A percentile compares a stretch with the other conserved stretches of the same genome.
Evolutionary conservation across 2,329 filamentous ascomycete species (phyloP).

Genomic region (Blastomyces percursus): DNA sequence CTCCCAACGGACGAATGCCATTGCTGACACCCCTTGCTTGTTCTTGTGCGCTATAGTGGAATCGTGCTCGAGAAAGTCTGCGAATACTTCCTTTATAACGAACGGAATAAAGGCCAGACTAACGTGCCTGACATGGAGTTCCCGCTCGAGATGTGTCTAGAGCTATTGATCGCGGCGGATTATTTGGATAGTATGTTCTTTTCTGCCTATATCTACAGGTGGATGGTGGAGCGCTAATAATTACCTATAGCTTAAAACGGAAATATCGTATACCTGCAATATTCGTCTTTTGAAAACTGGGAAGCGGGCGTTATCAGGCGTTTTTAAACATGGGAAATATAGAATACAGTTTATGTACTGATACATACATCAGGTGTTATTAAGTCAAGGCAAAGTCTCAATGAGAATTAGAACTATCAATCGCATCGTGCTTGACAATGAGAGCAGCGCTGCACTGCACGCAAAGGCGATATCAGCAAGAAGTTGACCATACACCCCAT

Average conservation of each 20-base stretch:
- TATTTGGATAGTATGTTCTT: conserved; percentile 42
- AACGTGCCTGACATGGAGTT: conserved; percentile 59
- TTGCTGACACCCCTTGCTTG: not conserved
- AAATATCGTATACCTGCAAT: not conserved
- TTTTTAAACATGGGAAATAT: not conserved
- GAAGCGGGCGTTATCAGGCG: not conserved
- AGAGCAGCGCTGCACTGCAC: not conserved
- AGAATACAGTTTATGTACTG: not conserved
- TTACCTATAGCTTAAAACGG: not conserved
- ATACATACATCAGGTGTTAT: not conserved
- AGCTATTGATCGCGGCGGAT: conserved; percentile 57
- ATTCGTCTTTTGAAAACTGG: not conserved
- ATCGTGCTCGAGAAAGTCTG: conserved; percentile 57
- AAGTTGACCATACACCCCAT: not conserved
- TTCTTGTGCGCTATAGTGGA: conserved; percentile 33
- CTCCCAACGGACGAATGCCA: not conserved
- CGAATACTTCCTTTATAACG: conserved; percentile 59
- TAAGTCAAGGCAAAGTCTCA: not conserved
- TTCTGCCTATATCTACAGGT: not conserved
- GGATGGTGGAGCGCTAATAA: not conserved
- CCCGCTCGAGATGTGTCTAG: conserved; percentile 53
- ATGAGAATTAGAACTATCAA: not conserved
- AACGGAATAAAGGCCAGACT: conserved; percentile 49
- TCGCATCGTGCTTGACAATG: not conserved
- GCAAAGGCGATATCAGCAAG: not conserved